phyloP scores from a whole-genome alignment of 768 basidiomycete species.

The Hericium erinaceus region DNA sequence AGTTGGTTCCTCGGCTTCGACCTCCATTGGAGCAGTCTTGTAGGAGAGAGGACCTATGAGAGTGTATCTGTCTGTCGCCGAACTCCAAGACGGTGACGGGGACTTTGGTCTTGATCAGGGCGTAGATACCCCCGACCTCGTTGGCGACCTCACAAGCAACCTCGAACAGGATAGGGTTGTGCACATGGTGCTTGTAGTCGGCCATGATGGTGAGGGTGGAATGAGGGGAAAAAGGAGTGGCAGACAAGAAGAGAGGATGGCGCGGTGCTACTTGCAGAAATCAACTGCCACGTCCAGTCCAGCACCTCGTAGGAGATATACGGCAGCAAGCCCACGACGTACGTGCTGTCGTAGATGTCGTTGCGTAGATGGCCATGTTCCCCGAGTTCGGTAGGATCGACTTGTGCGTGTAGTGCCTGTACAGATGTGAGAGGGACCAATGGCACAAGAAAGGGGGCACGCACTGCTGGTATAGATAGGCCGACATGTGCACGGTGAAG shows the following conservation, averaged over 20 bases:
- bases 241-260: neutral
- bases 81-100: slow-evolving; percentile 96
- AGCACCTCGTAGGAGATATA: neutral
- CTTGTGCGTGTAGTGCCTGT: no score
- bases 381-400: no score
- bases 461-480: no score
- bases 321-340: no score
- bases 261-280: neutral
- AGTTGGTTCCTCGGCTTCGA: slow-evolving; percentile 84
- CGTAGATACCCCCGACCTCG: slow-evolving; percentile 99
- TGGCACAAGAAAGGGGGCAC: no score
- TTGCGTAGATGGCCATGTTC: no score
- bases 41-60: slow-evolving; percentile 97
- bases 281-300: neutral
- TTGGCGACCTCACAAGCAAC: slow-evolving; percentile 98
- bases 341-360: no score
- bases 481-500: no score
- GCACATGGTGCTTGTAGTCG: slow-evolving; percentile 57
- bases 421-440: no score
- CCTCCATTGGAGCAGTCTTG: slow-evolving; percentile 98
- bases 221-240: neutral
- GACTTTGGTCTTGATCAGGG: slow-evolving; percentile 98
- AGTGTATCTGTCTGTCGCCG: slow-evolving; percentile 85
- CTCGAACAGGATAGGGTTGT: slow-evolving; percentile 80
- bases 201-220: slow-evolving; percentile 18